phyloP scores from a whole-genome alignment of 2,329 filamentous ascomycete genomes.

The Aspergillus sp. region DNA sequence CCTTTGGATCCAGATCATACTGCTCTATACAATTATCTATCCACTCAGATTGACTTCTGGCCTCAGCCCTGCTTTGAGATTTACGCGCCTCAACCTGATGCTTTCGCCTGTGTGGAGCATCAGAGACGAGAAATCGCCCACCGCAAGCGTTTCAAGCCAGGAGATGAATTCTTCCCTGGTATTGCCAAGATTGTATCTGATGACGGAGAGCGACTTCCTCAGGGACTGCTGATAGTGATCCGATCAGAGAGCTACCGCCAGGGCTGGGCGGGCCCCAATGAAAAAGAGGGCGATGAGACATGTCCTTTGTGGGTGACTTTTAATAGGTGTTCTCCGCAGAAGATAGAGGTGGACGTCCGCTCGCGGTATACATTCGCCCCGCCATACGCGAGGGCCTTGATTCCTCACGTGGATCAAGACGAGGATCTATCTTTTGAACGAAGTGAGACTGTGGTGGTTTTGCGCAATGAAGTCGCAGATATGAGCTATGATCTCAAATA shows the following conservation, averaged over 20 bases:
- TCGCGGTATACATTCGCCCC: neutral
- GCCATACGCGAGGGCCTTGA: neutral
- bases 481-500: neutral
- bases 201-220: neutral
- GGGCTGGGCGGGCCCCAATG: neutral
- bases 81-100: constrained; percentile 5
- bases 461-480: neutral
- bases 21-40: constrained; percentile 2
- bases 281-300: neutral
- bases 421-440: neutral
- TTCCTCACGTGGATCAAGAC: neutral
- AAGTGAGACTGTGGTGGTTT: neutral
- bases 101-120: constrained; percentile 9
- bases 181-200: constrained; percentile 5
- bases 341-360: neutral
- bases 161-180: constrained; percentile 1
- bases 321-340: neutral
- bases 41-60: neutral
- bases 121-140: constrained; percentile 9
- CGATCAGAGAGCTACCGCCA: neutral
- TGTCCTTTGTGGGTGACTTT: neutral
- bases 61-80: constrained; percentile 6
- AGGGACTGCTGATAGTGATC: neutral
- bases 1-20: constrained; percentile 4
- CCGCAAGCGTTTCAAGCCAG: neutral